phyloP scores from a whole-genome alignment of 1,284 basidiomycete species.

The Cryptococcus neoformans region DNA sequence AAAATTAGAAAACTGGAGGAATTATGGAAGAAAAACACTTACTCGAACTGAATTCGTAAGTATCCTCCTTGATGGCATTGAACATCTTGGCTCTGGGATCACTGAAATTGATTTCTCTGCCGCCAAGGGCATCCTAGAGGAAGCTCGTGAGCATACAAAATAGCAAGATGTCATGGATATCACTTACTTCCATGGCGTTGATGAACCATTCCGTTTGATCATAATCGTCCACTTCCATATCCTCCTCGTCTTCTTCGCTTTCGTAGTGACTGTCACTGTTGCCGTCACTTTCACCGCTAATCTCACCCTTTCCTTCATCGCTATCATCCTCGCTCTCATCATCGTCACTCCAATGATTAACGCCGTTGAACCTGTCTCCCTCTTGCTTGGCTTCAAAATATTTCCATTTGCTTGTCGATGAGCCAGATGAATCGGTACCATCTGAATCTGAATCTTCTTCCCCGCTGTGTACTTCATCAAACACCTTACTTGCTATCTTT shows the following conservation, averaged over 20 bases:
- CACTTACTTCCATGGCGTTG: constrained; percentile 59
- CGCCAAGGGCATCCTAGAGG: constrained; percentile 55
- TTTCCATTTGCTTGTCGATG: background rate
- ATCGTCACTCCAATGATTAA: constrained; percentile 14
- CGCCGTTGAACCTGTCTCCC: constrained; percentile 16
- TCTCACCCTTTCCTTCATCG: constrained; percentile 8
- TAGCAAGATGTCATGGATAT: background rate
- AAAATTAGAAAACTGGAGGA: background rate
- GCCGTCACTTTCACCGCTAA: constrained; percentile 9
- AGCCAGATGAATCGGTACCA: background rate
- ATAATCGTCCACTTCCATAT: constrained; percentile 52
- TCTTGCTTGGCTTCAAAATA: background rate
- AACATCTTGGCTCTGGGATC: constrained; percentile 62
- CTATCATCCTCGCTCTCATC: constrained; percentile 7
- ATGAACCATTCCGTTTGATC: constrained; percentile 65
- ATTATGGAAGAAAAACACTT: constrained; percentile 8
- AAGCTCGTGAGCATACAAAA: background rate
- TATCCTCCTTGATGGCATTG: constrained; percentile 61
- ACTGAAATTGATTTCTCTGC: constrained; percentile 50
- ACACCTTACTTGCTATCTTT: constrained; percentile 8
- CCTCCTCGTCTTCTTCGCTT: constrained; percentile 22
- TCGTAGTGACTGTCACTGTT: constrained; percentile 6
- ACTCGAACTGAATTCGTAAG: constrained; percentile 51
- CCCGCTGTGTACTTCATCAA: constrained; percentile 5
- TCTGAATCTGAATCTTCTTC: background rate